Evolutionary conservation across 768 basidiomycete genomes (phyloP), one percentile per base, ranked within the genome.

Genomic region (Multifurca ochricompacta): DNA sequence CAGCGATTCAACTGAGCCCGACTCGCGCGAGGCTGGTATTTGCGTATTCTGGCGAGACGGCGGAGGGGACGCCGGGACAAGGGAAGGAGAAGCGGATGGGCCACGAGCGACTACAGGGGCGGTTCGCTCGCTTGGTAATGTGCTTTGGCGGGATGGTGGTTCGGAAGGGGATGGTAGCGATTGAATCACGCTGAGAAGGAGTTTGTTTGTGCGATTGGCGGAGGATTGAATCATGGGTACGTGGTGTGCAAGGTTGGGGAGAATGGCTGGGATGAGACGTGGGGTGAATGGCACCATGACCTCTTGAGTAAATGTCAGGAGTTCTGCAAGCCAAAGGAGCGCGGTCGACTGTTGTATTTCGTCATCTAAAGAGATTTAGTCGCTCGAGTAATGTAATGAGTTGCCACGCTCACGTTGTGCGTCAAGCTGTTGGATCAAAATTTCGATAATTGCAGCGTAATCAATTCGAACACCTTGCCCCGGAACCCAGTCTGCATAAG

Each of bases 251-350:
- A 99, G 83, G 63, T 95, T 96, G 7, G 93, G 92, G 14, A 99
- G 77, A 53, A 99, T 88, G 8, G 91, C 90, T 8, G 89, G 86
- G 40, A 99, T 85, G 41, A 99, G 82, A 36, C 91, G 83, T 1
- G 96, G 93, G n/a, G 92, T 91, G 65, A 96, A 96, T 2, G 90
- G 88, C 25, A 98, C 81, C 77, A 98, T 90, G 50, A 94, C 91
- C 65, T 93, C 90, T 50, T 87, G 83, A 1, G 84, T 86, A 62
- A 97, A 91, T 44, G 73, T 77, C 30, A 98, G 73, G 70, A 98
- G 92, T 59, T 93, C 91, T 6, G 89, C 81, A 21, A 99, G 73
- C 96, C 96, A 99, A 56, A 80, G 76, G 14, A 99, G 77, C n/a
- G 93, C 90, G 0, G 89, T 94, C 0, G 89, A 90, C 62, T 96